A percentile compares a stretch with the other conserved stretches of the same genome.
These are phyloP conservation scores for Sclerotinia spermophila DNA, from an alignment of 2,329 filamentous ascomycete species.

Conservation along the genomic window DNA sequence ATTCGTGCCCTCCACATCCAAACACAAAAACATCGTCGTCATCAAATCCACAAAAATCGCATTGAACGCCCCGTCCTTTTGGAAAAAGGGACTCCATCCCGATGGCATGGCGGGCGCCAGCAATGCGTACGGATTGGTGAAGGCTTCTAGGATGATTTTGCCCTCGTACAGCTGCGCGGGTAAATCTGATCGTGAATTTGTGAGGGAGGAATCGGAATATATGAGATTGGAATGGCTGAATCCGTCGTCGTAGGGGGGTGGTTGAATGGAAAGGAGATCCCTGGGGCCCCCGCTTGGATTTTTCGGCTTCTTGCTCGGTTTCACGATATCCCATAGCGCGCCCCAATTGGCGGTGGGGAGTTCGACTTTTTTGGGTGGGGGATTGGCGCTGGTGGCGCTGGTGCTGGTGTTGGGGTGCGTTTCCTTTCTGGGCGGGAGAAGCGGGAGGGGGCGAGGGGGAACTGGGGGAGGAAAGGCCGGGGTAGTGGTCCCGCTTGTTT, in stretches of 20 bases:
- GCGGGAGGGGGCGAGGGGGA: conserved; percentile 21
- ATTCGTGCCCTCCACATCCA: conserved; percentile 29
- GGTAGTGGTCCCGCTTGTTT: conserved; percentile 21
- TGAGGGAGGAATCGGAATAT: neutral
- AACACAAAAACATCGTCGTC: conserved; percentile 29
- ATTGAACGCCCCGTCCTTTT: conserved; percentile 22
- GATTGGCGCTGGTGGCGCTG: neutral
- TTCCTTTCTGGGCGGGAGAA: conserved; percentile 19
- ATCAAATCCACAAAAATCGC: conserved; percentile 30
- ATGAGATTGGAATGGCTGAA: neutral
- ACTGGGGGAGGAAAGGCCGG: conserved; percentile 23
- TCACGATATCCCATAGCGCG: conserved; percentile 30
- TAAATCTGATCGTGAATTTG: neutral
- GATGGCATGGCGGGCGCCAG: conserved; percentile 17
- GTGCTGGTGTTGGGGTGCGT: neutral
- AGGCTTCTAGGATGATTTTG: conserved; percentile 5
- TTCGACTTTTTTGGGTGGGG: conserved; percentile 12
- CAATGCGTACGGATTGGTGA: conserved; percentile 3
- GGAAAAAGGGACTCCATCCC: conserved; percentile 30
- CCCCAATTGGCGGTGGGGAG: conserved; percentile 32
- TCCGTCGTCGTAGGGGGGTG: neutral
- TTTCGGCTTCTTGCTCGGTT: conserved; percentile 25
- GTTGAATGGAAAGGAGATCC: neutral
- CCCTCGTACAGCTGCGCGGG: neutral
- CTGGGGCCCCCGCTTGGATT: neutral